Conservation (phyloP, 306 rosid genomes). For the Medicago arabica region DNA sequence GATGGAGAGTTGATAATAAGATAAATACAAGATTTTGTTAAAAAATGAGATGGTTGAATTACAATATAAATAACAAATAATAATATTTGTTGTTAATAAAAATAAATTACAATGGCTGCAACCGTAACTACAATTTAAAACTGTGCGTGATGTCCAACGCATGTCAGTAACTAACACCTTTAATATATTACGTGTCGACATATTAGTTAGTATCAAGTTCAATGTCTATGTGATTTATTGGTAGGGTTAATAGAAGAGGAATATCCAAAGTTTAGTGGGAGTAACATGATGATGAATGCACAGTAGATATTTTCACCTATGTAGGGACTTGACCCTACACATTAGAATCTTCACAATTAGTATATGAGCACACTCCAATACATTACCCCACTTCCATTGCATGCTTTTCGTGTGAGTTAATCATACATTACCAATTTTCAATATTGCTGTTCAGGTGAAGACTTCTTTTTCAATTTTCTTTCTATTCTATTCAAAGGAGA, state of each 20-base stretch:
- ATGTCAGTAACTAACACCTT: too few species aligned
- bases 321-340: slow-evolving; percentile 41
- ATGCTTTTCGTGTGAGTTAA: slow-evolving; percentile 54
- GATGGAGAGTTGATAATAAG: too few species aligned
- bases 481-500: slow-evolving; percentile 52
- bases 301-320: slow-evolving; percentile 53
- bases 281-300: slow-evolving; percentile 66
- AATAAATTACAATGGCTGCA: too few species aligned
- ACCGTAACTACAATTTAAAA: too few species aligned
- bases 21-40: too few species aligned
- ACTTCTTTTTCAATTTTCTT: slow-evolving; percentile 22
- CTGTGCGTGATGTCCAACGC: too few species aligned
- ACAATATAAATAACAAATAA: too few species aligned
- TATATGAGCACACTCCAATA: slow-evolving; percentile 49
- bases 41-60: too few species aligned
- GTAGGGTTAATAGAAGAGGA: slow-evolving; percentile 51
- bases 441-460: slow-evolving; percentile 17
- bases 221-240: not conserved
- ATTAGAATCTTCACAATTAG: slow-evolving; percentile 47
- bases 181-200: not conserved
- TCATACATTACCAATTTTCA: slow-evolving; percentile 54
- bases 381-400: slow-evolving; percentile 58
- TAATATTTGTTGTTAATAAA: too few species aligned
- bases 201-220: too few species aligned
- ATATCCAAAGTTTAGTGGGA: slow-evolving; percentile 68